Evolutionary conservation across 208 protist species (phyloP), one percentile per base, ranked within the genome.

Genomic region (Wallacemonas sp.): DNA sequence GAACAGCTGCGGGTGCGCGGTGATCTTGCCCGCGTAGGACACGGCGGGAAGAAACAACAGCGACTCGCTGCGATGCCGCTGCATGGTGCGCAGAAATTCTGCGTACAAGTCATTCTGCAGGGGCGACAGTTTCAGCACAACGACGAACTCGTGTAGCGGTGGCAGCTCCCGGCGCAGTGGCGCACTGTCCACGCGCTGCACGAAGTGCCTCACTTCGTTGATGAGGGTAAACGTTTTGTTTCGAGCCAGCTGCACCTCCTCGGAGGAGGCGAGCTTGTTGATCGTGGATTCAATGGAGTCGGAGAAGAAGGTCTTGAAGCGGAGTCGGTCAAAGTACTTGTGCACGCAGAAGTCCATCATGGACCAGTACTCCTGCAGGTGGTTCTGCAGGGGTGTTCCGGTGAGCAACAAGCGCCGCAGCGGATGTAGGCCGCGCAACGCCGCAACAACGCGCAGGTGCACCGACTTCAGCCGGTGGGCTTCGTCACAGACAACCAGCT

Each of bases 361-460:
- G 13, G 78, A 80, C 76, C 85, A 92, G 73, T 97, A 97, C 77
- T 97, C 94, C 9, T 70, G 64, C 58, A 98, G 73, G 66, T 97
- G 82, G 73, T 98, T 98, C 71, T 98, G 94, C 5, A 98, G 72
- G 17, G 94, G 94, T 26, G 94, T 98, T 30, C 94, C 94, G 22
- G 87, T 95, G 24, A 98, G 79, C 22, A 97, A 71, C 22, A 98
- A 61, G 38, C 92, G 85, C 15, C 91, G 83, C 37, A 87, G 70
- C 26, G 94, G 92, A 50, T 91, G 70, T 24, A 97, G 61, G 3
- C 65, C 41, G 37, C 81, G 75, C 9, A 97, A 48, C 9, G 85
- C 85, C n/a, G 63, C 46, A 2, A 88, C 80, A 27, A 89, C 70
- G 54, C 94, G 78, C 57, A 95, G 71, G 17, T 92, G 74, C 1